Evolutionary conservation across 371 early-diverging fungal species (phyloP).

Genomic region (Batkoa obscura): DNA sequence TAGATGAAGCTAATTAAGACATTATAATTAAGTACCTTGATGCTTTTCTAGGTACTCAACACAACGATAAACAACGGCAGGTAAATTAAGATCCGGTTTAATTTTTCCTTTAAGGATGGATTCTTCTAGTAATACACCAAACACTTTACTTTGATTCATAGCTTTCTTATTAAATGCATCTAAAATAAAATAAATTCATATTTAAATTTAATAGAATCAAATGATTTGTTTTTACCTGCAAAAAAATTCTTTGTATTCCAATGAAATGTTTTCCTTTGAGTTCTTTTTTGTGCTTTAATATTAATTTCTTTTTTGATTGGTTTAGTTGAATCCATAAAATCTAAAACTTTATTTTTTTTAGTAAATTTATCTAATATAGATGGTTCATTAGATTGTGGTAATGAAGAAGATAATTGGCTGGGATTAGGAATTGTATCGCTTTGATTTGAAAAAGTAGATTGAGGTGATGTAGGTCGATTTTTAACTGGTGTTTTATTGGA

Average conservation of each 20-base stretch:
- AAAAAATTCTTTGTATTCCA: constrained; percentile 17
- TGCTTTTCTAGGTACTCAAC: constrained; percentile 85
- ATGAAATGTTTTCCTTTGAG: constrained; percentile 16
- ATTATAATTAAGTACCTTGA: constrained; percentile 15
- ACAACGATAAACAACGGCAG: constrained; percentile 81
- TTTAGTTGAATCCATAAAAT: background rate
- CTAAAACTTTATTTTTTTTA: background rate
- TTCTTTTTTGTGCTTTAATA: no score
- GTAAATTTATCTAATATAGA: background rate
- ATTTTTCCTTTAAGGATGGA: constrained; percentile 37
- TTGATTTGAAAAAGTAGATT: background rate
- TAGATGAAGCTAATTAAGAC: no score
- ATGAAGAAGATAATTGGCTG: background rate
- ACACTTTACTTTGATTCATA: constrained; percentile 22
- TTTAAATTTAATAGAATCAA: constrained; percentile 3
- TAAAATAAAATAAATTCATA: constrained; percentile 6
- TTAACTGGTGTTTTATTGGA: background rate
- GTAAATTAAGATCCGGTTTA: constrained; percentile 56
- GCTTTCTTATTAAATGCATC: constrained; percentile 2
- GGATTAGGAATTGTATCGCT: background rate
- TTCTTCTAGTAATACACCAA: constrained; percentile 47
- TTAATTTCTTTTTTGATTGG: background rate
- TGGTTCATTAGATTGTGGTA: background rate
- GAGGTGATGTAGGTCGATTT: background rate
- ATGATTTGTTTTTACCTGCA: constrained; percentile 10